Percentiles rank a stretch among this genome's conserved stretches.
These are phyloP conservation scores for Gynostemma pentaphyllum DNA, from an alignment of 306 rosid species.

Conservation along the genomic window DNA sequence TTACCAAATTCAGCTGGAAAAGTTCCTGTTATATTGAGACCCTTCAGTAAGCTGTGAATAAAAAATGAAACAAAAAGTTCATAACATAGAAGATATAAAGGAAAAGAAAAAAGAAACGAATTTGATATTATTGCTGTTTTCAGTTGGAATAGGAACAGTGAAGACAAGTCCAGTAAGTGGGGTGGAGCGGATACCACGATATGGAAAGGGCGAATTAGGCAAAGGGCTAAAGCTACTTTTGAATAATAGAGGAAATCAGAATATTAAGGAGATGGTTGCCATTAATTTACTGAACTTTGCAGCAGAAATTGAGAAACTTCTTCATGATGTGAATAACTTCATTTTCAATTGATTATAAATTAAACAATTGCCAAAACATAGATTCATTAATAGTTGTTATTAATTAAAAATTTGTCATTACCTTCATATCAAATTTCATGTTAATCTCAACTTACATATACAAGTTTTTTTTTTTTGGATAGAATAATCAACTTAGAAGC, in stretches of 20 bases:
- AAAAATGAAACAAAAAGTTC: background rate
- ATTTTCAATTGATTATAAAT: background rate
- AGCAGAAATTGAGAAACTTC: background rate
- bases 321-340: background rate
- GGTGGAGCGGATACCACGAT: no score
- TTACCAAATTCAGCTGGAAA: conserved; percentile 56
- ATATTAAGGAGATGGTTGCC: background rate
- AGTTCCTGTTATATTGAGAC: conserved; percentile 40
- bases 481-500: no score
- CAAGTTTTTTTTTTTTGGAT: no score
- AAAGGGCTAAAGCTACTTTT: background rate
- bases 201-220: background rate
- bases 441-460: no score
- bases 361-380: background rate
- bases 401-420: background rate
- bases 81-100: background rate
- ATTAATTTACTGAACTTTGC: no score
- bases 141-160: background rate
- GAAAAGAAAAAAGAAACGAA: background rate
- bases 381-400: background rate
- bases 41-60: conserved; percentile 35
- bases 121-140: background rate
- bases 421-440: background rate
- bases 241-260: background rate
- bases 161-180: no score